Conservation (phyloP, 805 yeast species). For the Kodamaea laetipori region DNA sequence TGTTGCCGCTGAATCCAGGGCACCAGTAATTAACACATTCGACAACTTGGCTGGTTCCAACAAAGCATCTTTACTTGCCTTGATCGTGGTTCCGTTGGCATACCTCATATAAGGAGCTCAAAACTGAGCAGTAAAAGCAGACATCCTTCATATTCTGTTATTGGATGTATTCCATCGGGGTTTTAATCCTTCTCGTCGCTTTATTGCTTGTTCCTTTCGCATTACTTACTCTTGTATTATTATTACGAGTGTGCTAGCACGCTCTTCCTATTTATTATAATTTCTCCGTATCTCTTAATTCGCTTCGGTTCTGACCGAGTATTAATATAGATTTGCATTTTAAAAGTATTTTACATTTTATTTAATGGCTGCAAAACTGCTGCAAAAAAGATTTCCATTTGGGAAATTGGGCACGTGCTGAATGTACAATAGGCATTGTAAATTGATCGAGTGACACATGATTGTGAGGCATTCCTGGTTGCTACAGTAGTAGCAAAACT, state of each 20-base stretch:
- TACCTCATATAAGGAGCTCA: conserved; percentile 24
- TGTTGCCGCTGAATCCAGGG: conserved; percentile 18
- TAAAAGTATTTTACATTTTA: background rate
- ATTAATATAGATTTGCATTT: conserved; percentile 4
- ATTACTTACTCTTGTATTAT: conserved; percentile 2
- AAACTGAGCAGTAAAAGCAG: background rate
- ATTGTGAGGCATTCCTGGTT: too few species aligned
- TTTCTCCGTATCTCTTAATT: conserved; percentile 1
- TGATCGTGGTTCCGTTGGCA: conserved; percentile 24
- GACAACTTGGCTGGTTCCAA: conserved; percentile 18
- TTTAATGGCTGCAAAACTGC: conserved; percentile 2
- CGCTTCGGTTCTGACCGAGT: conserved; percentile 6
- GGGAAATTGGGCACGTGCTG: too few species aligned
- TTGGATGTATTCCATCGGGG: background rate
- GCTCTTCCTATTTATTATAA: conserved; percentile 1
- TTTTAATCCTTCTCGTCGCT: background rate
- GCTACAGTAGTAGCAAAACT: too few species aligned
- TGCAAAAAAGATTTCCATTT: too few species aligned
- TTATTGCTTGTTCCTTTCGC: conserved; percentile 4
- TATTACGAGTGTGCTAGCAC: background rate
- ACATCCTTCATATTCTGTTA: background rate
- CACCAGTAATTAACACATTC: conserved; percentile 15
- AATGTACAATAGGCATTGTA: too few species aligned
- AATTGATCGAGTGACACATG: too few species aligned
- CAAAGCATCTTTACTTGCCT: conserved; percentile 23